Conservation (phyloP, 2,329 filamentous ascomycete genomes). For the Colletotrichum chlorophyti region DNA sequence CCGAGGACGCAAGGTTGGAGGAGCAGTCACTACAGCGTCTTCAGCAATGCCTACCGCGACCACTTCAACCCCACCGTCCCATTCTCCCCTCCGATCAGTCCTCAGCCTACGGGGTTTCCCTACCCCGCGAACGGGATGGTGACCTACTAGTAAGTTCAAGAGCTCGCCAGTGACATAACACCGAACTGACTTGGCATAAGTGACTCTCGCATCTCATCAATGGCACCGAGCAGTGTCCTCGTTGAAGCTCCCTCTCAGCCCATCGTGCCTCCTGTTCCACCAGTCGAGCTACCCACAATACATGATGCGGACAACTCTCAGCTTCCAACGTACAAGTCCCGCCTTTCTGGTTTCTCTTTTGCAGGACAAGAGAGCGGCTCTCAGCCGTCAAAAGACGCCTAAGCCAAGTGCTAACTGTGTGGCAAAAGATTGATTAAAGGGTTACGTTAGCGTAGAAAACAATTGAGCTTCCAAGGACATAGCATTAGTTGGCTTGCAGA, state of each 20-base stretch:
- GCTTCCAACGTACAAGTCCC: slow-evolving; percentile 40
- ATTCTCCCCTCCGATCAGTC: slow-evolving; percentile 28
- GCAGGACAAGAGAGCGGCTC: slow-evolving; percentile 6
- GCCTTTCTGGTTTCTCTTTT: slow-evolving; percentile 45
- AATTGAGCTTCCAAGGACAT: not conserved
- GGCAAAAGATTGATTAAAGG: not conserved
- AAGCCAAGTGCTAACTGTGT: too few species aligned
- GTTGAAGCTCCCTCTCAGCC: slow-evolving; percentile 23
- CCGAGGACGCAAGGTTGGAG: slow-evolving; percentile 36
- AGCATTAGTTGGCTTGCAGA: not conserved
- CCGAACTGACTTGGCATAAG: not conserved
- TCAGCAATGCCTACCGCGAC: slow-evolving; percentile 32
- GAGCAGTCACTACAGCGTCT: slow-evolving; percentile 31
- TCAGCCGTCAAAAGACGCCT: not conserved
- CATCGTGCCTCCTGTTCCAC: slow-evolving; percentile 26
- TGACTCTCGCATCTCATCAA: slow-evolving; percentile 13
- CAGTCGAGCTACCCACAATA: slow-evolving; percentile 44
- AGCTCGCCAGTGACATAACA: not conserved
- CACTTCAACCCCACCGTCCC: not conserved
- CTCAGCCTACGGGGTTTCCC: slow-evolving; percentile 4
- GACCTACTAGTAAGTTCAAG: slow-evolving; percentile 37
- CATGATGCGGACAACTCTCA: slow-evolving; percentile 39
- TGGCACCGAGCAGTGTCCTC: slow-evolving; percentile 9
- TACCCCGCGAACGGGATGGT: slow-evolving; percentile 8
- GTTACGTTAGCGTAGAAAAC: not conserved